Percentiles rank a stretch among this genome's conserved stretches.
Conservation (phyloP, 768 basidiomycete genomes). For the Leccinum aurantiacum region DNA sequence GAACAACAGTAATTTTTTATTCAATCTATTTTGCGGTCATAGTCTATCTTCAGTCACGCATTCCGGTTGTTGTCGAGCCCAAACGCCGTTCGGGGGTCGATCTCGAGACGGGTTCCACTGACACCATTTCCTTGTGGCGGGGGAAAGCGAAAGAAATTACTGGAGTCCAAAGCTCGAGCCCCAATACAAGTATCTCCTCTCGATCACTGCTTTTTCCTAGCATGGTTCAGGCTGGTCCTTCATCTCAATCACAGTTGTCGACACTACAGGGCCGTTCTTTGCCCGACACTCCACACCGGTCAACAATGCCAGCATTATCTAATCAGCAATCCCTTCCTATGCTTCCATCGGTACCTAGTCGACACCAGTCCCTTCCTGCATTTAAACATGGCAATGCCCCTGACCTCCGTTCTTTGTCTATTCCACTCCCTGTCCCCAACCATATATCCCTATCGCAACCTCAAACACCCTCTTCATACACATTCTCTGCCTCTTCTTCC, state of each 20-base stretch:
- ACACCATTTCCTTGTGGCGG: slow-evolving; percentile 5
- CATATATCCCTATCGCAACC: neutral
- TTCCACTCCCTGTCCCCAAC: neutral
- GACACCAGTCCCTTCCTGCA: slow-evolving; percentile 28
- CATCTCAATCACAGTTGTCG: slow-evolving; percentile 1
- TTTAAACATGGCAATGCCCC: slow-evolving; percentile 9
- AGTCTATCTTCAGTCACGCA: slow-evolving; percentile 36
- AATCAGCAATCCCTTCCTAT: neutral
- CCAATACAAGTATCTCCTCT: neutral
- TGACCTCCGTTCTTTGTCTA: slow-evolving; percentile 1
- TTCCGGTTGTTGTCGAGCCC: slow-evolving; percentile 20
- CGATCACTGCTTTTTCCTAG: slow-evolving; percentile 14
- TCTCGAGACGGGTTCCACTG: slow-evolving; percentile 20
- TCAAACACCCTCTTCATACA: slow-evolving; percentile 10
- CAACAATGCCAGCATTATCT: slow-evolving; percentile 6
- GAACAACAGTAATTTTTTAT: slow-evolving; percentile 43
- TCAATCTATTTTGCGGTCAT: slow-evolving; percentile 39
- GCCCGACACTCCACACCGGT: slow-evolving; percentile 1
- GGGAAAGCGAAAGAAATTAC: slow-evolving; percentile 4
- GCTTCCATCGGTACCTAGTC: slow-evolving; percentile 6
- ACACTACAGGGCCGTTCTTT: slow-evolving; percentile 4
- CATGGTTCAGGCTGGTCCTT: slow-evolving; percentile 4
- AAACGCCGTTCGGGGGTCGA: slow-evolving; percentile 11
- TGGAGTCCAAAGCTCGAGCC: neutral
- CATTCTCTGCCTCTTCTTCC: slow-evolving; percentile 4